Percentiles rank a stretch among this genome's conserved stretches.
These are phyloP conservation scores for Phalaenopsis equestris DNA, from an alignment of 106 monocot species.

Conservation along the genomic window DNA sequence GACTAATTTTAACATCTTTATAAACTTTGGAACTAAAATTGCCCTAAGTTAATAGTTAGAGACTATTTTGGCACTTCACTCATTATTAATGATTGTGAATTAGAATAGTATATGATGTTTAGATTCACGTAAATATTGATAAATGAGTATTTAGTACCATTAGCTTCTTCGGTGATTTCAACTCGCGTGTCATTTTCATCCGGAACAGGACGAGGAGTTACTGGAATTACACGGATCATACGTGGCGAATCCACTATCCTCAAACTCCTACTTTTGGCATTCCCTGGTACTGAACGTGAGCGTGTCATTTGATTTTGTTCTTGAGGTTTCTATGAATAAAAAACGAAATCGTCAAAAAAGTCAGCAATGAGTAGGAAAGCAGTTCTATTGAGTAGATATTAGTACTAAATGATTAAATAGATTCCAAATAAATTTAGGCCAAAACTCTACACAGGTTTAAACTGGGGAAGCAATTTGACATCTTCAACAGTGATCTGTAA, in stretches of 20 bases:
- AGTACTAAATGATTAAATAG: neutral
- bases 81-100: neutral
- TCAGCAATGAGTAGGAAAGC: neutral
- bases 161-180: constrained; percentile 31
- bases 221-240: constrained; percentile 64
- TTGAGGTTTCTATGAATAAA: constrained; percentile 38
- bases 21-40: no score
- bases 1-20: no score
- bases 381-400: no score
- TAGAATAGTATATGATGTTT: neutral
- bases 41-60: no score
- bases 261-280: constrained; percentile 53
- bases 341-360: neutral
- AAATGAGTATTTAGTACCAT: constrained; percentile 29
- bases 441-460: neutral
- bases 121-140: neutral
- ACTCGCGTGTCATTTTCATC: constrained; percentile 17
- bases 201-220: constrained; percentile 55
- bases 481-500: neutral
- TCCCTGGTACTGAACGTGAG: constrained; percentile 77
- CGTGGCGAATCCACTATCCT: constrained; percentile 44
- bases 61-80: no score
- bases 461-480: neutral
- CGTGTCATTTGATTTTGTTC: constrained; percentile 50
- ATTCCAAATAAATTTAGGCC: neutral